Conservation (phyloP, 164 flowering plant genomes). For the Tetracentron sinense region DNA sequence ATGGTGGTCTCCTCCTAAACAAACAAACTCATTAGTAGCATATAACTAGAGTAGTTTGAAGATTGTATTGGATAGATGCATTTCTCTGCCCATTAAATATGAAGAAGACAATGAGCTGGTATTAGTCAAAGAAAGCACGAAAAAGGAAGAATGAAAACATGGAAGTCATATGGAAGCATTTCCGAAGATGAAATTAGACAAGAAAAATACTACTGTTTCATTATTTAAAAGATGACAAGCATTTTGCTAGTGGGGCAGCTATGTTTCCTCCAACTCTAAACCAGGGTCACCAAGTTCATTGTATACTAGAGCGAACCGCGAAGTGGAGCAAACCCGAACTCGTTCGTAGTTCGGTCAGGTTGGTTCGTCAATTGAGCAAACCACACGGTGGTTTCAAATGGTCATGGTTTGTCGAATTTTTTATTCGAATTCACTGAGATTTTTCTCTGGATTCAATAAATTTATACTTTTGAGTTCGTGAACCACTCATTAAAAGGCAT, state of each 20-base stretch:
- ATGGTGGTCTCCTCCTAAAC: conserved; percentile 15
- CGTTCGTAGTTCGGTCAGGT: too few relatives aligned
- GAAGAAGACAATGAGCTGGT: background rate
- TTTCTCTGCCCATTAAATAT: conserved; percentile 6
- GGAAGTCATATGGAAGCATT: background rate
- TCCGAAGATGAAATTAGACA: background rate
- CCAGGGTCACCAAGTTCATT: too few relatives aligned
- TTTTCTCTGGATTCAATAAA: too few relatives aligned
- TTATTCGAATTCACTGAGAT: too few relatives aligned
- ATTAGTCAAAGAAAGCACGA: background rate
- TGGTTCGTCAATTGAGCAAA: too few relatives aligned
- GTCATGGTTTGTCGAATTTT: too few relatives aligned
- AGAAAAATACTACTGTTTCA: conserved; percentile 4
- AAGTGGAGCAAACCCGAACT: too few relatives aligned
- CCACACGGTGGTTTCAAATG: too few relatives aligned
- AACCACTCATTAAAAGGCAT: too few relatives aligned
- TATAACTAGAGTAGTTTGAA: conserved; percentile 1
- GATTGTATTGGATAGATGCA: background rate
- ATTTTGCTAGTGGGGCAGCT: background rate
- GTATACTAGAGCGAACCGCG: too few relatives aligned
- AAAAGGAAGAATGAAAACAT: background rate
- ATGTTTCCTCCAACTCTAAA: background rate
- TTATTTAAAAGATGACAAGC: background rate
- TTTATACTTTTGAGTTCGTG: too few relatives aligned
- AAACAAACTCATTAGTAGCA: conserved; percentile 12